phyloP scores from a whole-genome alignment of 495 filamentous ascomycete genomes.

The Penicillium pulvis region DNA sequence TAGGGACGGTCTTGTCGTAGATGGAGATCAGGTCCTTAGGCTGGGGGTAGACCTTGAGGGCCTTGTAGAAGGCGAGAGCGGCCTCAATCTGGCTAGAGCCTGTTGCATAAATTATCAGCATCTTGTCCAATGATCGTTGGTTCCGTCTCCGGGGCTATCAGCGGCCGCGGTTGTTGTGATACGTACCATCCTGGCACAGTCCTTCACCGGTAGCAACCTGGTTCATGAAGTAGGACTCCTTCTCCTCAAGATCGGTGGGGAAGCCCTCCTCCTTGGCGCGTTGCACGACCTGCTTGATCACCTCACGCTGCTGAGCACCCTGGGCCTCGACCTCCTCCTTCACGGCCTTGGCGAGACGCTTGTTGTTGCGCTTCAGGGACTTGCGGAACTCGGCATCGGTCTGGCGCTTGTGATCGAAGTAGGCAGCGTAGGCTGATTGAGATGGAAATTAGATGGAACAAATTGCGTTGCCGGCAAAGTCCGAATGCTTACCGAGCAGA shows the following conservation, averaged over 20 bases:
- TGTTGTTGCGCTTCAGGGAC: constrained; percentile 78
- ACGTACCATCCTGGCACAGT: constrained; percentile 69
- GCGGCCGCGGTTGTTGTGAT: background rate
- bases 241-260: constrained; percentile 87
- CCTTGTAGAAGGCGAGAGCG: constrained; percentile 94
- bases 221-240: constrained; percentile 91
- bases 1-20: constrained; percentile 97
- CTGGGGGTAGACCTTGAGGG: constrained; percentile 95
- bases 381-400: constrained; percentile 85
- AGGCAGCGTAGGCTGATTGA: constrained; percentile 70
- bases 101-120: constrained; percentile 32
- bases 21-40: constrained; percentile 90
- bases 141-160: background rate
- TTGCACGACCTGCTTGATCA: constrained; percentile 70
- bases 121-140: background rate
- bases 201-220: constrained; percentile 86
- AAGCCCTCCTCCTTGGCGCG: constrained; percentile 87
- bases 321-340: constrained; percentile 76
- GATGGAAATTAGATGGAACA: background rate
- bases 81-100: constrained; percentile 77
- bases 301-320: constrained; percentile 66
- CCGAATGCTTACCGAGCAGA: constrained; percentile 62
- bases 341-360: constrained; percentile 69
- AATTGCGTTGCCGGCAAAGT: constrained; percentile 3
- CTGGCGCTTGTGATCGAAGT: constrained; percentile 93